These are phyloP conservation scores for Penicillium egyptiacum DNA, from an alignment of 495 filamentous ascomycete genomes.

Conservation along the genomic window DNA sequence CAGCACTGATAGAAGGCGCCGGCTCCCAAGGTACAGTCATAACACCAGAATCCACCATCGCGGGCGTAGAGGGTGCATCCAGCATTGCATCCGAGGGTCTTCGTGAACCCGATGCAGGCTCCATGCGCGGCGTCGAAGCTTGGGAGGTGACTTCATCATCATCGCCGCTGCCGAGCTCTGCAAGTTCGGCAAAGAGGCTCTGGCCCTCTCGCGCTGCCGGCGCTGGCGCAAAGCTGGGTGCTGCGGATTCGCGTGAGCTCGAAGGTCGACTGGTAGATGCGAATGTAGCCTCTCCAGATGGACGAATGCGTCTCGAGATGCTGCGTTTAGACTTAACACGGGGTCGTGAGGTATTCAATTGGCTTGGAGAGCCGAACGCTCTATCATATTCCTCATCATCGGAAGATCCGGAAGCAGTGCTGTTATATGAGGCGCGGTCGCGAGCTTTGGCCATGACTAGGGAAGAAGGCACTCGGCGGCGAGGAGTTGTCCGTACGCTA, in stretches of 20 bases:
- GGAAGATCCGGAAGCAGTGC: slow-evolving; percentile 84
- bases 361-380: slow-evolving; percentile 59
- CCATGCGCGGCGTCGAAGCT: slow-evolving; percentile 53
- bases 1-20: slow-evolving; percentile 5
- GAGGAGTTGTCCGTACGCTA: slow-evolving; percentile 47
- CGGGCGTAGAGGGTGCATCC: slow-evolving; percentile 30
- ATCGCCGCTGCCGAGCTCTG: slow-evolving; percentile 68
- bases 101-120: slow-evolving; percentile 37
- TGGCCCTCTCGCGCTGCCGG: slow-evolving; percentile 62
- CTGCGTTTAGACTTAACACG: slow-evolving; percentile 68
- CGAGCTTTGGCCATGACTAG: slow-evolving; percentile 48
- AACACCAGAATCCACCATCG: slow-evolving; percentile 77
- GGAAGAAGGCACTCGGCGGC: slow-evolving; percentile 43
- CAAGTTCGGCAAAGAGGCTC: slow-evolving; percentile 88
- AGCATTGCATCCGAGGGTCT: slow-evolving; percentile 38
- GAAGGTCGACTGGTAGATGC: slow-evolving; percentile 48
- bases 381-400: slow-evolving; percentile 68
- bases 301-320: slow-evolving; percentile 60
- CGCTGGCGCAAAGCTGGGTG: slow-evolving; percentile 39
- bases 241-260: slow-evolving; percentile 53
- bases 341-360: slow-evolving; percentile 63
- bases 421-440: slow-evolving; percentile 70
- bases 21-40: slow-evolving; percentile 79
- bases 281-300: slow-evolving; percentile 63
- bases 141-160: slow-evolving; percentile 56